Conservation (phyloP, 2,329 filamentous ascomycete species). For the Elsinoe fawcettii region DNA sequence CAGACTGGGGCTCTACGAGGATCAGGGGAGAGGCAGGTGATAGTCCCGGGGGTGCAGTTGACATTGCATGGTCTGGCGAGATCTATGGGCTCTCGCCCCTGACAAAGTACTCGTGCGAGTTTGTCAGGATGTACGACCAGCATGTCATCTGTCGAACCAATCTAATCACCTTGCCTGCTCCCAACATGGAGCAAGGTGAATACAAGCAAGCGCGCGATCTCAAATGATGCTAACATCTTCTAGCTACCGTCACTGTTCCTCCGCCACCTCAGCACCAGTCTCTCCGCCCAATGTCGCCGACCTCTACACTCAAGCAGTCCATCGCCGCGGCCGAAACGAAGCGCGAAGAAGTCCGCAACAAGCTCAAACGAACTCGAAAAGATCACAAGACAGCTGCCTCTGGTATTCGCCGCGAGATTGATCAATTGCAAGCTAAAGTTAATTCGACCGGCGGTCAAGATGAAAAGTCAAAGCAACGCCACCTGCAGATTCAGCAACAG, state of each 20-base stretch:
- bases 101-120: conserved; percentile 72
- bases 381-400: conserved; percentile 66
- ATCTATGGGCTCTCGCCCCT: conserved; percentile 61
- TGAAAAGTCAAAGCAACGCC: conserved; percentile 67
- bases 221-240: conserved; percentile 19
- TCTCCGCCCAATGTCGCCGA: conserved; percentile 66
- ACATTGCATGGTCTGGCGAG: conserved; percentile 54
- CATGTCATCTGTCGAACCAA: conserved; percentile 63
- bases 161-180: conserved; percentile 57
- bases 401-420: conserved; percentile 63
- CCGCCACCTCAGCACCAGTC: conserved; percentile 51
- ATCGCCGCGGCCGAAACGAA: conserved; percentile 65
- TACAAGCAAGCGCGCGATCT: background rate
- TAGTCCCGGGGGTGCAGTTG: conserved; percentile 31
- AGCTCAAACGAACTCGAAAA: conserved; percentile 63
- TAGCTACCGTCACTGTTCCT: conserved; percentile 26
- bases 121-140: conserved; percentile 60
- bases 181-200: conserved; percentile 52
- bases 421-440: conserved; percentile 58
- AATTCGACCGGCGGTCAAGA: conserved; percentile 62
- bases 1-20: conserved; percentile 69
- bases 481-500: conserved; percentile 66
- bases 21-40: conserved; percentile 47
- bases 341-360: conserved; percentile 59
- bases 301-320: conserved; percentile 67